Percentiles rank a stretch among this genome's conserved stretches.
Evolutionary conservation across 257 asterid species (phyloP).

Genomic region (Solanum paucissectum): DNA sequence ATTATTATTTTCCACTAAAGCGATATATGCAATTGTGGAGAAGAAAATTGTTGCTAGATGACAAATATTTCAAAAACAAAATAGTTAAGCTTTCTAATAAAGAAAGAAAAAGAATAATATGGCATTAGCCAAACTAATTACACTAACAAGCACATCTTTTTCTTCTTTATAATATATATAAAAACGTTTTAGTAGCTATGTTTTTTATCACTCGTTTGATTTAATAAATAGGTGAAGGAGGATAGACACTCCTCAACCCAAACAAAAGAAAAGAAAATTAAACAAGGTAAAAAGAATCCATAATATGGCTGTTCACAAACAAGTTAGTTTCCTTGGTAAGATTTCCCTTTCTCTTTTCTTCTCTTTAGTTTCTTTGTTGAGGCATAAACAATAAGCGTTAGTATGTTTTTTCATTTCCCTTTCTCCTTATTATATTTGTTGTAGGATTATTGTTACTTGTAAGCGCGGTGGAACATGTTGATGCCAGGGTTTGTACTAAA

Average conservation of each 20-base stretch:
- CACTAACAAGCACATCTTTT: too few relatives aligned
- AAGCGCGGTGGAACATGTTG: too few relatives aligned
- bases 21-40: too few relatives aligned
- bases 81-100: too few relatives aligned
- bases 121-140: too few relatives aligned
- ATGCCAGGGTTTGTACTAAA: not conserved
- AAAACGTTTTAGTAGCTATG: not conserved
- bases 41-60: not conserved
- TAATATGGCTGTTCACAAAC: conserved; percentile 1
- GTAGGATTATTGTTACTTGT: not conserved
- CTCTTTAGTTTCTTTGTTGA: not conserved
- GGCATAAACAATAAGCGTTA: too few relatives aligned
- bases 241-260: not conserved
- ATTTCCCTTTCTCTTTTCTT: not conserved
- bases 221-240: not conserved
- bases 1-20: too few relatives aligned
- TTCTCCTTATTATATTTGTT: not conserved
- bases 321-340: not conserved
- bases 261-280: not conserved
- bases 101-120: too few relatives aligned
- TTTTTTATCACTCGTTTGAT: not conserved
- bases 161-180: too few relatives aligned
- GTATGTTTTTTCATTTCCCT: too few relatives aligned
- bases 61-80: not conserved
- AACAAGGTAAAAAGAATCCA: not conserved